Evolutionary conservation across 352 stramenopile species (phyloP).

Genomic region (Globisporangium perplexum): DNA sequence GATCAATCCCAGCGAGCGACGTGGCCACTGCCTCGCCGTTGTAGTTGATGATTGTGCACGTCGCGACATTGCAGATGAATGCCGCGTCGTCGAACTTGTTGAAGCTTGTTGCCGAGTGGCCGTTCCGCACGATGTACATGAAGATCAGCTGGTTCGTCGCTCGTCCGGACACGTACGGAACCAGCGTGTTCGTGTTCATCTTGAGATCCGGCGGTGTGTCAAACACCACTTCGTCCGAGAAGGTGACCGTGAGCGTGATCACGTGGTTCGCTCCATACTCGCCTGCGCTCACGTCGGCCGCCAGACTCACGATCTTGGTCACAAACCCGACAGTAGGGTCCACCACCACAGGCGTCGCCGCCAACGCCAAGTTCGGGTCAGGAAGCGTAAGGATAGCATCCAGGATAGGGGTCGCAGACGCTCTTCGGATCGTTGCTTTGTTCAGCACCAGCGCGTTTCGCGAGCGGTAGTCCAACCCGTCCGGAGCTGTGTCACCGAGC

Average conservation of each 20-base stretch:
- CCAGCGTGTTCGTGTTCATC: conserved; percentile 49
- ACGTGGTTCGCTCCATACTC: conserved; percentile 72
- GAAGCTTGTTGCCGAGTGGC: conserved; percentile 32
- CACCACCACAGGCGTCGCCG: conserved; percentile 41
- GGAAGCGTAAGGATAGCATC: conserved; percentile 55
- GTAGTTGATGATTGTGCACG: conserved; percentile 64
- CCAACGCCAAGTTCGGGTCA: conserved; percentile 25
- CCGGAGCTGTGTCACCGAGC: conserved; percentile 42
- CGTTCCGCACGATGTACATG: conserved; percentile 56
- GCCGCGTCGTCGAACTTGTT: conserved; percentile 55
- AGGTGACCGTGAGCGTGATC: conserved; percentile 58
- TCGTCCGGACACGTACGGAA: conserved; percentile 55
- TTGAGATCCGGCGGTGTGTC: conserved; percentile 41
- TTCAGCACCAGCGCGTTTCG: conserved; percentile 49
- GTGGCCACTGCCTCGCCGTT: conserved; percentile 36
- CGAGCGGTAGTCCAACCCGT: conserved; percentile 51
- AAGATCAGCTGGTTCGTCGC: conserved; percentile 52
- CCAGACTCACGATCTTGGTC: conserved; percentile 40
- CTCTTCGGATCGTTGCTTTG: conserved; percentile 49
- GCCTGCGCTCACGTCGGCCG: conserved; percentile 36
- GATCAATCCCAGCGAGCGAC: conserved; percentile 31
- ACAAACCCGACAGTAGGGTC: conserved; percentile 32
- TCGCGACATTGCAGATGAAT: conserved; percentile 33
- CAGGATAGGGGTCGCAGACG: conserved; percentile 37
- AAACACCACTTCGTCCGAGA: conserved; percentile 73